phyloP scores from a whole-genome alignment of 306 rosid genomes.

The Benincasa hispida region DNA sequence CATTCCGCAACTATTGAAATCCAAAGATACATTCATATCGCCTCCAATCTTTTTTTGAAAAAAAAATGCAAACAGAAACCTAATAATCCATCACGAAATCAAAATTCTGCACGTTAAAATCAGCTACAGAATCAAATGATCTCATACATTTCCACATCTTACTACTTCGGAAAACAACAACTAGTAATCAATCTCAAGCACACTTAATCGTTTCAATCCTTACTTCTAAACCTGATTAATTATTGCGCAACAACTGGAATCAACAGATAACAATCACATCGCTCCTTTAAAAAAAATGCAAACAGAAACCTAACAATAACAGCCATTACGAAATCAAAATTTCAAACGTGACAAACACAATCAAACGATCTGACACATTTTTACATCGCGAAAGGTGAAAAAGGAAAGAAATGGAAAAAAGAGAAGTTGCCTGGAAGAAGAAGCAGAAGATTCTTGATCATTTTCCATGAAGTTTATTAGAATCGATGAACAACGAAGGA shows the following conservation, averaged over 20 bases:
- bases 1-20: neutral
- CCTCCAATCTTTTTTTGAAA: neutral
- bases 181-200: neutral
- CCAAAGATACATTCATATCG: neutral
- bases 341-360: neutral
- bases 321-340: neutral
- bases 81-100: neutral
- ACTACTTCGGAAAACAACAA: neutral
- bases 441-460: slow-evolving; percentile 24
- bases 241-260: neutral
- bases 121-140: neutral
- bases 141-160: neutral
- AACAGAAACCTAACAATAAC: neutral
- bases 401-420: neutral
- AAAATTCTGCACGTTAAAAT: neutral
- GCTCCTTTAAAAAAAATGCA: neutral
- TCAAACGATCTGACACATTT: neutral
- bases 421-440: slow-evolving; percentile 22
- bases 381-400: slow-evolving; percentile 1
- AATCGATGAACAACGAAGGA: slow-evolving; percentile 5
- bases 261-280: neutral
- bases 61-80: neutral
- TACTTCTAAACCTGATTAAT: neutral
- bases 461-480: slow-evolving; percentile 24
- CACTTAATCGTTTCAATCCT: neutral